phyloP scores from a whole-genome alignment of 208 protist species.

The Wallacemonas collosoma region DNA sequence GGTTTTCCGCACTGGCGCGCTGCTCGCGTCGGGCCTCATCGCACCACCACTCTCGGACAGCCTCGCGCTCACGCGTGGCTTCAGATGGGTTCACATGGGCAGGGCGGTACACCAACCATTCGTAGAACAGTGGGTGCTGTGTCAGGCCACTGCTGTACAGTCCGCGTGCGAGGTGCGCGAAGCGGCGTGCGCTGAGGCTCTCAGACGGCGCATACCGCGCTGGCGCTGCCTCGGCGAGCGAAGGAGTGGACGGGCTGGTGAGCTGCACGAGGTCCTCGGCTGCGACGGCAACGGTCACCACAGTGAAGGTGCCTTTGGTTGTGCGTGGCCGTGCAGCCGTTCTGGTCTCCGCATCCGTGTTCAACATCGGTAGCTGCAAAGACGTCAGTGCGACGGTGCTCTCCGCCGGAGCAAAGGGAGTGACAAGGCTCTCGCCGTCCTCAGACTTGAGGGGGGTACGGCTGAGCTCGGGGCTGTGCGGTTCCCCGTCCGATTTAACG shows the following conservation, averaged over 20 bases:
- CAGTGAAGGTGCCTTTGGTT: conserved; percentile 16
- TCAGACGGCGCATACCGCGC: neutral
- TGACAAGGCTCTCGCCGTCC: too few species aligned
- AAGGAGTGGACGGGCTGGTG: too few species aligned
- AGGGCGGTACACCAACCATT: conserved; percentile 29
- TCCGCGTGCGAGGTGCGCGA: conserved; percentile 6
- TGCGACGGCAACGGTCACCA: conserved; percentile 21
- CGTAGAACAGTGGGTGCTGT: conserved; percentile 23
- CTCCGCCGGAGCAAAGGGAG: too few species aligned
- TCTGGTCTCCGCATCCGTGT: neutral
- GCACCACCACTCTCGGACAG: conserved; percentile 24
- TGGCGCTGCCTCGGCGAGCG: neutral
- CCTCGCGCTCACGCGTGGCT: conserved; percentile 11
- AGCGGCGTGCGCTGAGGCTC: neutral
- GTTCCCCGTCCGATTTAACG: too few species aligned
- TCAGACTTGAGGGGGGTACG: too few species aligned
- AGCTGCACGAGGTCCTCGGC: neutral
- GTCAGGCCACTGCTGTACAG: conserved; percentile 13
- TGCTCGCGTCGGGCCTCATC: neutral
- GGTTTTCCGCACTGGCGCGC: neutral
- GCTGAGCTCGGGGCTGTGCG: too few species aligned
- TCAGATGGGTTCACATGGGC: neutral
- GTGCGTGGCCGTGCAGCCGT: neutral
- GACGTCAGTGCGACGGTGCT: too few species aligned
- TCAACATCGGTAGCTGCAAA: too few species aligned